Base-by-base conservation (phyloP, 179 eudicot genomes). In the Corrigiola litoralis region DNA sequence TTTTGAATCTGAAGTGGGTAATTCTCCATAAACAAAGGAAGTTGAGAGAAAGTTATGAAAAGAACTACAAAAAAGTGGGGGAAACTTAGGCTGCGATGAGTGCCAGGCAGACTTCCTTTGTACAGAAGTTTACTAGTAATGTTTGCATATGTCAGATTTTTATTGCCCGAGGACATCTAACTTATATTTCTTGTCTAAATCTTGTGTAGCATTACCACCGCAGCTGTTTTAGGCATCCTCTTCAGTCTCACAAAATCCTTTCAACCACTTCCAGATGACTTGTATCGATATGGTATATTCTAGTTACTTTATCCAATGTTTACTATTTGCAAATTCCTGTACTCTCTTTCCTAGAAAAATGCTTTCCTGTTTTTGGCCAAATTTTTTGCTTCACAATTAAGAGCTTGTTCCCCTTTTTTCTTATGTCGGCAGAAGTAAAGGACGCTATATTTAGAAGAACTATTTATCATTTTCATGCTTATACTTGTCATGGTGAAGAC, bases 241-340 rank as follows among this genome's bases (percentile, higher is more conserved):
- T 90, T 79, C 71, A 82, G 83, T 60, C 76, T 94, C 59, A 87
- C 97, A 29, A 82, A 86, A 69, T 80, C 86, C 37, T 86, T 76
- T 65, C 75, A 79, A 66, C 89, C 92, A 59, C 85, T 80, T 44
- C 87, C 95, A 32, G 95, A 82, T 68, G 98, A 92, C 66, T 59
- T 90, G 28, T 92, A 79, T 66, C 84, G 92, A 68, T 92, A 90
- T 80, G 96, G 98, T 92, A 90, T 52, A 25, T 29, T 47, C 36
- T 38, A 17, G 29, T 33, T 23, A n/a, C 64, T 50, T 57, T 28
- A 25, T 50, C 25, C 56, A 47, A 58, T 38, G 47, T 37, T 28
- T 47, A 12, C 49, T 34, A 48, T 28, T 38, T 33, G 14, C 33
- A 23, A 14, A 65, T 27, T 27, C 8, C 31, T 49, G 25, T 3